Base-by-base conservation (phyloP, 495 filamentous ascomycete genomes). In the Talaromyces wortmannii region DNA sequence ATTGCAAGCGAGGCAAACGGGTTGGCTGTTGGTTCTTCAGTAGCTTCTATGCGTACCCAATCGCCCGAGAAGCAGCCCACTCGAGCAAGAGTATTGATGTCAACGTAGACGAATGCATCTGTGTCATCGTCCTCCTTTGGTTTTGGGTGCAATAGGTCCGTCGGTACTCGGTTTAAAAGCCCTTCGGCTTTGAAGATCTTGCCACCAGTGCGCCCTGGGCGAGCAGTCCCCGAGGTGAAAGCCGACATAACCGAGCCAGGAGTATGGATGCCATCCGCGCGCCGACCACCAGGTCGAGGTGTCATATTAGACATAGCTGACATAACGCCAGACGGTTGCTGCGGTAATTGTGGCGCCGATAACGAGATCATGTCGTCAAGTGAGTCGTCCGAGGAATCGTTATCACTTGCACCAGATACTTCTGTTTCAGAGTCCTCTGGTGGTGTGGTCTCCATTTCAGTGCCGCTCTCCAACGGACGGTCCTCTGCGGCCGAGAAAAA, bases 41-140 rank as follows among this genome's bases (percentile, higher is more conserved):
- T 78, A 1, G 81, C 73, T 70, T 94, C 89, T 16, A 98, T 74
- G 4, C 85, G 82, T n/a, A 97, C 90, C 94, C 94, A 98, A 63
- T 98, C 94, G 12, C 94, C 94, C 0, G 92, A 96, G 67, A 98
- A 98, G 65, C 91, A 97, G 30, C 91, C 90, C 43, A 97, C 81
- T 56, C 89, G 87, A n/a, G 88, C 83, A 10, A 98, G 71, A 15
- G 89, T 85, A 56, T 80, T 87, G 31, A 92, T 84, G 58, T 94
- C 90, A 7, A 97, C 90, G 67, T 91, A 97, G 15, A 97, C 75
- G 43, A 92, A 82, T 3, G 87, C 84, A 63, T 97, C 95, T 50
- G 90, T 84, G 59, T 90, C 87, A 59, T 97, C 94, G 50, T 96
- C 91, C 17, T 82, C 81, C 4, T 77, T 71, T 6, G 94, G 92